These are phyloP conservation scores for Sistotremastrum niveocremeum DNA, from an alignment of 768 basidiomycete genomes.

Conservation along the genomic window DNA sequence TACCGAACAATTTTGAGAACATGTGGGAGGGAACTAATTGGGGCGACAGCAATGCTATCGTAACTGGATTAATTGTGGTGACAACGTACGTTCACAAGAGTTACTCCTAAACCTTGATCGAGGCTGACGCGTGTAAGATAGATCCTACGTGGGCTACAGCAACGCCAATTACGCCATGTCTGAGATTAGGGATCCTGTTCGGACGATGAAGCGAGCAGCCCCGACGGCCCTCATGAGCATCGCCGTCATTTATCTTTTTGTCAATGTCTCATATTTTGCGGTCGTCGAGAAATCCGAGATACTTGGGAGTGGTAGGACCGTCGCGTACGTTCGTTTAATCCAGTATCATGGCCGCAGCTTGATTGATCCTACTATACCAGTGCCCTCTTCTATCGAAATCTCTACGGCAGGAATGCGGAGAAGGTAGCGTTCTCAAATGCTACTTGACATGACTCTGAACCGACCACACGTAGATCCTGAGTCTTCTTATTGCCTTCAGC, in stretches of 20 bases:
- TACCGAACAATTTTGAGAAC: neutral
- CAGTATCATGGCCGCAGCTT: too few species aligned
- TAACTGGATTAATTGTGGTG: too few species aligned
- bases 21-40: too few species aligned
- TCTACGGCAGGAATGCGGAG: slow-evolving; percentile 52
- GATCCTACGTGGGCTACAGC: slow-evolving; percentile 62
- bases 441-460: too few species aligned
- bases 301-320: slow-evolving; percentile 42
- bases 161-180: slow-evolving; percentile 66
- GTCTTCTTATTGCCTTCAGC: slow-evolving; percentile 49
- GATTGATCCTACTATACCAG: too few species aligned
- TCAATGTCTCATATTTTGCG: slow-evolving; percentile 63
- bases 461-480: slow-evolving; percentile 21
- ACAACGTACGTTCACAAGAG: too few species aligned
- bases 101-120: too few species aligned
- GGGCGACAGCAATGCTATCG: too few species aligned
- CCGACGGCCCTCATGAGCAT: slow-evolving; percentile 51
- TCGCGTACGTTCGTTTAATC: slow-evolving; percentile 31
- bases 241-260: slow-evolving; percentile 44
- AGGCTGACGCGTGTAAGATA: slow-evolving; percentile 11
- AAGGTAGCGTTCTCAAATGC: slow-evolving; percentile 9
- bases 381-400: slow-evolving; percentile 56
- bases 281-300: slow-evolving; percentile 63
- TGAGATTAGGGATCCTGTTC: slow-evolving; percentile 55
- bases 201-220: slow-evolving; percentile 57